A percentile compares a stretch with the other conserved stretches of the same genome.
phyloP scores from a whole-genome alignment of 2,329 filamentous ascomycete genomes.

The Phialemonium atrogriseum region DNA sequence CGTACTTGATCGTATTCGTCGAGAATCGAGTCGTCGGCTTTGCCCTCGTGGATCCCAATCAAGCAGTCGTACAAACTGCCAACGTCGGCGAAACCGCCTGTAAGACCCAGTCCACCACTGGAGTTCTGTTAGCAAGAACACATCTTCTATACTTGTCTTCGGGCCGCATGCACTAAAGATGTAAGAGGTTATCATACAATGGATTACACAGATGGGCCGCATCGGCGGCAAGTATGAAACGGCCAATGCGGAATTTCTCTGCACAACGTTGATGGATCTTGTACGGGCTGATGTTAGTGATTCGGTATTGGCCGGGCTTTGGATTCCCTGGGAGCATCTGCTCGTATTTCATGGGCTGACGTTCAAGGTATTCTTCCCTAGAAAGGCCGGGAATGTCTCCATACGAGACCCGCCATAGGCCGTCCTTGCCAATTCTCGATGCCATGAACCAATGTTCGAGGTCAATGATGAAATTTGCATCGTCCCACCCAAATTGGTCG shows the following conservation, averaged over 20 bases:
- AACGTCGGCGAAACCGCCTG: conserved; percentile 39
- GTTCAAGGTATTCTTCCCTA: conserved; percentile 40
- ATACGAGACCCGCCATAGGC: conserved; percentile 56
- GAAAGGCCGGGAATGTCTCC: conserved; percentile 47
- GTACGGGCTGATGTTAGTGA: conserved; percentile 42
- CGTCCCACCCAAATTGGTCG: conserved; percentile 41
- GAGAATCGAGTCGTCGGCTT: conserved; percentile 29
- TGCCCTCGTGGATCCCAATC: conserved; percentile 27
- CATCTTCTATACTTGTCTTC: too few species aligned
- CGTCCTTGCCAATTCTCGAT: conserved; percentile 48
- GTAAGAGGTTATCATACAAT: background rate
- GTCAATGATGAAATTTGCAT: conserved; percentile 54
- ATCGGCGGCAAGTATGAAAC: too few species aligned
- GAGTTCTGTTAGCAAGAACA: background rate
- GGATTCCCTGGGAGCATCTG: conserved; percentile 48
- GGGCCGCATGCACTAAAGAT: background rate
- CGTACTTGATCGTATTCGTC: conserved; percentile 32
- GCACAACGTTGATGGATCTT: too few species aligned
- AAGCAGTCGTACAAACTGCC: conserved; percentile 40
- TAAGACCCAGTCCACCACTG: conserved; percentile 39
- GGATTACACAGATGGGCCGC: too few species aligned
- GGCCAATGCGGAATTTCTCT: too few species aligned
- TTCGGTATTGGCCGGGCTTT: conserved; percentile 46
- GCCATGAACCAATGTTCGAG: conserved; percentile 54
- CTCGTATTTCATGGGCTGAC: conserved; percentile 47